Percentiles rank a stretch among this genome's conserved stretches.
These are phyloP conservation scores for Diaporthe vexans DNA, from an alignment of 2,329 filamentous ascomycete genomes.

Conservation along the genomic window DNA sequence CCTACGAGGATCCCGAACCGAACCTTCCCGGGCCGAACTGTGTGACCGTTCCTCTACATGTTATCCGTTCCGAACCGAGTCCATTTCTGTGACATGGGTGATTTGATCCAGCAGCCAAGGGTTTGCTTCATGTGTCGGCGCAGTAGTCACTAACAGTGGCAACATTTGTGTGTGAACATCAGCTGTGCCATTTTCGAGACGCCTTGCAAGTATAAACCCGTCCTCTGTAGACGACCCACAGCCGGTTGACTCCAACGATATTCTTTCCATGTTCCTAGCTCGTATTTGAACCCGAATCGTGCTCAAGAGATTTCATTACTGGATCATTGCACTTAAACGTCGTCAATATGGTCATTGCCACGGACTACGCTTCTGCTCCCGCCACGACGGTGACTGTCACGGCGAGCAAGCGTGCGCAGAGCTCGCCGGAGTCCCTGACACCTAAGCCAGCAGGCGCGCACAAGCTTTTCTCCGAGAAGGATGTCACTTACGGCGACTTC, in stretches of 20 bases:
- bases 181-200: neutral
- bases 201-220: neutral
- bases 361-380: conserved; percentile 48
- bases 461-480: conserved; percentile 2
- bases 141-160: neutral
- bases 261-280: too few relatives aligned
- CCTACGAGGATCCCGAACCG: neutral
- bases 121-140: neutral
- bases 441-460: conserved; percentile 13
- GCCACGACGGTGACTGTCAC: conserved; percentile 39
- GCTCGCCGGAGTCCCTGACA: neutral
- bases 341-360: conserved; percentile 37
- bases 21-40: neutral
- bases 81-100: neutral
- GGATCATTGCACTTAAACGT: neutral
- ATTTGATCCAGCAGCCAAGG: neutral
- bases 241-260: neutral
- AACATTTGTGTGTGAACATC: neutral
- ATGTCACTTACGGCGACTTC: conserved; percentile 54
- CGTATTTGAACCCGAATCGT: too few relatives aligned
- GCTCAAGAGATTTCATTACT: neutral
- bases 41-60: too few relatives aligned
- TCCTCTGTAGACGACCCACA: neutral
- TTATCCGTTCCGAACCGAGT: conserved; percentile 1
- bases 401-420: neutral